These are phyloP conservation scores for Cyberlindnera subsufficiens DNA, from an alignment of 805 yeast genomes.

Conservation along the genomic window DNA sequence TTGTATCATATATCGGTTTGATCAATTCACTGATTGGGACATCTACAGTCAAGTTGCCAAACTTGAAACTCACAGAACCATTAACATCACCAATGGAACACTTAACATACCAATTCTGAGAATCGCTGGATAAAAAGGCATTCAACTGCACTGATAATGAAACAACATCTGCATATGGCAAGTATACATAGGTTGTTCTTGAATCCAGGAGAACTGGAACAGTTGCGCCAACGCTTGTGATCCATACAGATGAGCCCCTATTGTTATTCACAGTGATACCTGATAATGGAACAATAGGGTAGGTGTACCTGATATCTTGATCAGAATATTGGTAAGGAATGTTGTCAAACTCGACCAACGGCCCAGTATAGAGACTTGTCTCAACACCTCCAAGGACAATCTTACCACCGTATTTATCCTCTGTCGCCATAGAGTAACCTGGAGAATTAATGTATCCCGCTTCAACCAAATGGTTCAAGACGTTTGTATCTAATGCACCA, in stretches of 20 bases:
- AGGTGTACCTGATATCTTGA: slow-evolving; percentile 24
- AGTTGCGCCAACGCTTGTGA: neutral
- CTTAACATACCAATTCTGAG: slow-evolving; percentile 54
- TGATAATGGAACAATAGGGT: slow-evolving; percentile 43
- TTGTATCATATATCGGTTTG: slow-evolving; percentile 28
- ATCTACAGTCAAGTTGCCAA: slow-evolving; percentile 46
- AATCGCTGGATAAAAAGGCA: slow-evolving; percentile 48
- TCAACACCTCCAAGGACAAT: slow-evolving; percentile 58
- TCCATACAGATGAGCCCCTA: slow-evolving; percentile 24
- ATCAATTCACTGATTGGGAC: slow-evolving; percentile 47
- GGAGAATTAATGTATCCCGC: slow-evolving; percentile 28
- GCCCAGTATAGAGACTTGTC: slow-evolving; percentile 37
- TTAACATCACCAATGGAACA: slow-evolving; percentile 45
- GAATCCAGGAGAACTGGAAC: slow-evolving; percentile 58
- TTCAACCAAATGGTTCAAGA: slow-evolving; percentile 29
- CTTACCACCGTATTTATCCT: slow-evolving; percentile 22
- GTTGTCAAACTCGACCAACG: slow-evolving; percentile 42
- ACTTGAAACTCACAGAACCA: slow-evolving; percentile 46
- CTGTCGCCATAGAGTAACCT: slow-evolving; percentile 39
- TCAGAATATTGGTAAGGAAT: slow-evolving; percentile 32
- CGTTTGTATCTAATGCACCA: slow-evolving; percentile 4
- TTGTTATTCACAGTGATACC: slow-evolving; percentile 37
- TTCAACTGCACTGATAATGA: slow-evolving; percentile 64
- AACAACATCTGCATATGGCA: slow-evolving; percentile 53
- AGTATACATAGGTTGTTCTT: slow-evolving; percentile 38